Percentiles rank a stretch among this genome's conserved stretches.
Evolutionary conservation across 805 yeast genomes (phyloP).

Genomic region (Saccharomycopsis lassenensis): DNA sequence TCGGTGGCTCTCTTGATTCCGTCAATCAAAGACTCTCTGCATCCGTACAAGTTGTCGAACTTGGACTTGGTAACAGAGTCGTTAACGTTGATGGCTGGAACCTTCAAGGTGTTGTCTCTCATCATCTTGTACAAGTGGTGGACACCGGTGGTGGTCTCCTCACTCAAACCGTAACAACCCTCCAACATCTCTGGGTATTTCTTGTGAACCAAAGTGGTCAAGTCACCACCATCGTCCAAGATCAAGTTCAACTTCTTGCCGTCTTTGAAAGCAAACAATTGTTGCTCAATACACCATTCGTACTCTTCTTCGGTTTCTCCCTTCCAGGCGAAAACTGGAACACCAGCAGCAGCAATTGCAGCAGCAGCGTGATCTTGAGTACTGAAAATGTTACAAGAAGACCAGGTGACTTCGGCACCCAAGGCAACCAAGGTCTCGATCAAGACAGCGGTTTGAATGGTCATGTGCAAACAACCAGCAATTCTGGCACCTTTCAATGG

Average conservation of each 20-base stretch:
- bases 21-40: slow-evolving; percentile 97
- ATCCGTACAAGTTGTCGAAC: slow-evolving; percentile 98
- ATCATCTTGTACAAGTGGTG: slow-evolving; percentile 97
- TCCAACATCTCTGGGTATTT: slow-evolving; percentile 96
- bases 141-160: slow-evolving; percentile 99
- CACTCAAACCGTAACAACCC: slow-evolving; percentile 91
- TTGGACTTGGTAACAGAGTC: slow-evolving; percentile 98
- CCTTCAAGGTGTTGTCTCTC: slow-evolving; percentile 79
- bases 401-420: slow-evolving; percentile 99
- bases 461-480: slow-evolving; percentile 99
- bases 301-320: slow-evolving; percentile 99
- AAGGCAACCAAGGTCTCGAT: slow-evolving; percentile 94
- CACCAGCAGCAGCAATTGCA: slow-evolving; percentile 98
- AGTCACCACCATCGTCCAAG: slow-evolving; percentile 98
- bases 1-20: slow-evolving; percentile 99
- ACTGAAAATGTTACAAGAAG: slow-evolving; percentile 98
- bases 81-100: slow-evolving; percentile 98
- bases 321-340: slow-evolving; percentile 99
- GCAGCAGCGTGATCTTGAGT: slow-evolving; percentile 99
- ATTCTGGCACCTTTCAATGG: slow-evolving; percentile 98
- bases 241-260: slow-evolving; percentile 90
- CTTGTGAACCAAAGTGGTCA: slow-evolving; percentile 92
- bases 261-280: slow-evolving; percentile 95
- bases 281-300: slow-evolving; percentile 99
- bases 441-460: slow-evolving; percentile 97